Evolutionary conservation across 345 rosid species (phyloP).

Genomic region (Eucalyptus grandis): DNA sequence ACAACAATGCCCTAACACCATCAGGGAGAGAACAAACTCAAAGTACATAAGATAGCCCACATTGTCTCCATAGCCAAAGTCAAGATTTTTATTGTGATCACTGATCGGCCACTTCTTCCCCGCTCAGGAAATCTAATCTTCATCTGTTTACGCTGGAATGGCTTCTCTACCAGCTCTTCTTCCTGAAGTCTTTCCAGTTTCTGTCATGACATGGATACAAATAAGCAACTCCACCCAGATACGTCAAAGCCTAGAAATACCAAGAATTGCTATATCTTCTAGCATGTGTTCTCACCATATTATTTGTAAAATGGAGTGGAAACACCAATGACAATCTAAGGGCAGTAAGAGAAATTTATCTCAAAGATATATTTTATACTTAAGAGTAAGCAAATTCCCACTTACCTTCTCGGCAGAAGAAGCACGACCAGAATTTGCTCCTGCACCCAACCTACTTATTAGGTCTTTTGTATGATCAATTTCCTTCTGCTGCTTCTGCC

Average conservation of each 20-base stretch:
- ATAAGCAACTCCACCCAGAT: neutral
- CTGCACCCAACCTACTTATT: slow-evolving; percentile 68
- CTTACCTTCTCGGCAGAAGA: slow-evolving; percentile 92
- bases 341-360: neutral
- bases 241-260: neutral
- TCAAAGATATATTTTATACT: neutral
- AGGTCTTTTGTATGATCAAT: slow-evolving; percentile 72
- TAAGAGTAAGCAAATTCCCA: neutral
- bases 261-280: neutral
- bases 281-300: neutral
- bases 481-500: slow-evolving; percentile 93
- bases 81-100: slow-evolving; percentile 49
- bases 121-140: slow-evolving; percentile 94
- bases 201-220: slow-evolving; percentile 11
- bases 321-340: neutral
- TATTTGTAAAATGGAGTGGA: neutral
- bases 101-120: slow-evolving; percentile 84
- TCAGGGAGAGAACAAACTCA: neutral
- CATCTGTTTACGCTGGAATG: slow-evolving; percentile 85
- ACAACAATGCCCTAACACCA: neutral
- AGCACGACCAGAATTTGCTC: slow-evolving; percentile 90
- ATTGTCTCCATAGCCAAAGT: slow-evolving; percentile 67
- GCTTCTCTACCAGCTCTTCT: slow-evolving; percentile 79
- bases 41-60: slow-evolving; percentile 17
- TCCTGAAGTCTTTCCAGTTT: slow-evolving; percentile 84